Percentiles rank a stretch among this genome's conserved stretches.
Evolutionary conservation across 2,329 filamentous ascomycete species (phyloP).

Genomic region (Aspergillus nomiae): DNA sequence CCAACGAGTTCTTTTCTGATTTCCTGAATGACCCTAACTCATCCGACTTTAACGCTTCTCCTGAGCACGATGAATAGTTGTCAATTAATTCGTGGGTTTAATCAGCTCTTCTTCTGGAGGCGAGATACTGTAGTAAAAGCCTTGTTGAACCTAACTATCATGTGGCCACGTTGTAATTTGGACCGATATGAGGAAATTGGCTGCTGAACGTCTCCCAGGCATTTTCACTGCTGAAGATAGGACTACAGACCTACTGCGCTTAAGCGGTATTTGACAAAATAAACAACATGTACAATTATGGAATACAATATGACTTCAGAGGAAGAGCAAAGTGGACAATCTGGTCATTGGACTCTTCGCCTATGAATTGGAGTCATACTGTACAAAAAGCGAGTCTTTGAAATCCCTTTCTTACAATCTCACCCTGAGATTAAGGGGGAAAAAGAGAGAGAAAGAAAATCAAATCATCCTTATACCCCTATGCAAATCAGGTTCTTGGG

Average conservation of each 20-base stretch:
- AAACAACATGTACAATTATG: neutral
- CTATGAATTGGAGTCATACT: no score
- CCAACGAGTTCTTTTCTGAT: neutral
- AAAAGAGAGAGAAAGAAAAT: no score
- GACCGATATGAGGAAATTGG: neutral
- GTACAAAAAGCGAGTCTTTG: no score
- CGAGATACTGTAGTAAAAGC: neutral
- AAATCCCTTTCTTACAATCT: no score
- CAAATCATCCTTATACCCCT: no score
- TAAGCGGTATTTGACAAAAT: neutral
- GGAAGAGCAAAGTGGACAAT: neutral
- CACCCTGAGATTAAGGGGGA: no score
- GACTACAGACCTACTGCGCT: neutral
- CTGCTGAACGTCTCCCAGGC: neutral
- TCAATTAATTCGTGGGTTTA: neutral
- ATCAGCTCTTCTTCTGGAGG: neutral
- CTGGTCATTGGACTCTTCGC: no score
- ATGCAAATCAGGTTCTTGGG: no score
- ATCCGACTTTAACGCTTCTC: neutral
- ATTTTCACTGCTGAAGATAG: neutral
- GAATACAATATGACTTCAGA: neutral
- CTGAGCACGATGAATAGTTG: neutral
- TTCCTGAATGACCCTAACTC: neutral
- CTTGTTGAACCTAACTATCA: neutral
- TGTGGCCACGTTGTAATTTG: neutral